Base-by-base conservation (phyloP, 495 filamentous ascomycete genomes). In the Podospora appendiculata region DNA sequence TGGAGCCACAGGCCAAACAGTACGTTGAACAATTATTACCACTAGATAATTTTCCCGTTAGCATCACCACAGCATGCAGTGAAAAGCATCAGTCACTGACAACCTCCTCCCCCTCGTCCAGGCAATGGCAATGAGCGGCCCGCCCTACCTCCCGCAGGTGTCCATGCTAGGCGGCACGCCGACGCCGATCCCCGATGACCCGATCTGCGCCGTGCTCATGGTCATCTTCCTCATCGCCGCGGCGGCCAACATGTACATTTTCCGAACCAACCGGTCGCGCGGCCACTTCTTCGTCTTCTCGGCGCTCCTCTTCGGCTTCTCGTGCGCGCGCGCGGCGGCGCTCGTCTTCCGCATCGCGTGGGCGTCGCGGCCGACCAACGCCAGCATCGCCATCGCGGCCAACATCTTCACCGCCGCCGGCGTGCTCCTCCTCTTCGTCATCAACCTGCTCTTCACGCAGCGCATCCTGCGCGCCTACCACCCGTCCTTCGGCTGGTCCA, bases 371-470 rank as follows among this genome's bases (percentile, higher is more conserved):
- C 70, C 61, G 0, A 51, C 18, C 13, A 75, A 83, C 55, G 53
- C 80, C 39, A 59, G 53, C 39, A 44, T 92, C 10, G 83, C 79
- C 4, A 85, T 95, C 43, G 85, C 88, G 0, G 81, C 90, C 1
- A 70, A 78, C 42, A 77, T 95, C 59, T 81, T 95, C 51, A 79
- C 89, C 41, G 73, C 79, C 12, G 85, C 86, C 0, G 91, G 90
- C 33, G 79, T 89, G 18, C 57, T 95, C 32, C 60, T 95, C 7
- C 63, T 95, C 18, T 91, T 85, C 64, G 65, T 94, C 51, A 66
- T 91, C 61, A 93, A 95, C 64, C 66, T 96, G 16, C 70, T 94
- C 50, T 86, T 89, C 59, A 69, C 84, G 0, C 85, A 90, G 64
- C 82, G 91, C 19, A 79, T 94, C 33, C 54, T 92, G 12, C 76